Base-by-base conservation (phyloP, 306 rosid species). In the Cucurbita argyrosperma region DNA sequence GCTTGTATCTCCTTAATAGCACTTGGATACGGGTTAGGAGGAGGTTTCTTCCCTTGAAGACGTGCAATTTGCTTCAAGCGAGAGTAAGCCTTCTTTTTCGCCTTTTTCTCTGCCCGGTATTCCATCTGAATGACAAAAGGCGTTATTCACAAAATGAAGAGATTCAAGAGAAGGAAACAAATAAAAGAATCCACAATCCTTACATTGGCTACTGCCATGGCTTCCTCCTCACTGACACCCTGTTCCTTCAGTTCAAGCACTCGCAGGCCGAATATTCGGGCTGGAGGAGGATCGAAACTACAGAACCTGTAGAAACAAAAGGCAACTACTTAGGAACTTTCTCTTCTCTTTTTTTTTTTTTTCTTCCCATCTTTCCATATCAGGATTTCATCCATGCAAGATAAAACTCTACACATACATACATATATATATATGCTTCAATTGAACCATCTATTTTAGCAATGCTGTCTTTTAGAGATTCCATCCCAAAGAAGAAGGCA, bases 21-120 rank as follows among this genome's bases (percentile, higher is more conserved):
- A 63, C 90, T 87, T 15, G 97, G 96, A 80, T 80, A 94, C 16
- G 97, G 99, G 82, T 89, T 90, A 37, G 90, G 90, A 80, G 95
- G 99, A 69, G 81, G 91, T 74, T 53, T 87, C 82, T 85, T 94
- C 80, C 96, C 96, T 82, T 84, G 90, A 82, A 81, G 84, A 74
- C 86, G 88, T 3, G 90, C 86, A 68, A 88, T 84, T 81, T 85
- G 82, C 84, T 89, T 94, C 87, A 91, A 74, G 7, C 85, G 87
- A 7, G 63, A 16, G 81, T 89, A 84, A 50, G 97, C 97, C 78
- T 85, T 81, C 95, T 85, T 91, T 87, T 87, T 91, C 0, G 79
- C 86, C 71, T 82, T 85, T 76, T 76, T 91, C 87, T 91, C 96
- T 4, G 83, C 81, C 26, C 78, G 71, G 80, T 94, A 94, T 79